Conservation (phyloP, 1,284 basidiomycete species). For the Rhodotorula sp. region DNA sequence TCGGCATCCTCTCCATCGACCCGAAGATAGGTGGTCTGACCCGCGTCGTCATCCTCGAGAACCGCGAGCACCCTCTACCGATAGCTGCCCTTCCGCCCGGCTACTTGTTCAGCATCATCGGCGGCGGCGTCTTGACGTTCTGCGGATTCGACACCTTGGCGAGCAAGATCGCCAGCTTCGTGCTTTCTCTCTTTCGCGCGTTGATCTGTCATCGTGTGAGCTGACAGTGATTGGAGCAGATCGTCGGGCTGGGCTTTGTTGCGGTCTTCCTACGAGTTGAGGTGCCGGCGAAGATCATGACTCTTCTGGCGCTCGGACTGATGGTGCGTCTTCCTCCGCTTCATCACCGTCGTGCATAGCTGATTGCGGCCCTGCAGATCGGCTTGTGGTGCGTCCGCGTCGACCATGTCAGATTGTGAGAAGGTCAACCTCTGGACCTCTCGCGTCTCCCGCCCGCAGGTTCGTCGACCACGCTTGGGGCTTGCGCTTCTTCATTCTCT, state of each 20-base stretch:
- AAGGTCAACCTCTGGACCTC: background rate
- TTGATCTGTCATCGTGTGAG: no score
- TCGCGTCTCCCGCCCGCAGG: background rate
- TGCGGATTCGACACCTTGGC: conserved; percentile 46
- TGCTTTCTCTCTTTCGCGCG: background rate
- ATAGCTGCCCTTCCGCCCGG: conserved; percentile 32
- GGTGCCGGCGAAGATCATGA: conserved; percentile 17
- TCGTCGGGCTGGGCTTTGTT: conserved; percentile 26
- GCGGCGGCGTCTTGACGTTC: conserved; percentile 41
- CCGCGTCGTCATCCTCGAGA: conserved; percentile 8
- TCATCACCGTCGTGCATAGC: no score
- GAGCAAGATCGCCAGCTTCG: conserved; percentile 42
- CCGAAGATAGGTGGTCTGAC: conserved; percentile 28
- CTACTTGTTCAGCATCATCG: conserved; percentile 40
- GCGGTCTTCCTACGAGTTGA: conserved; percentile 22
- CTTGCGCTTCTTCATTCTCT: conserved; percentile 40
- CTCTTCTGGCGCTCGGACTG: conserved; percentile 11
- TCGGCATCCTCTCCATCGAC: conserved; percentile 26
- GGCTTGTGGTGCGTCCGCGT: conserved; percentile 16
- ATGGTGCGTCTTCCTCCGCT: conserved; percentile 16
- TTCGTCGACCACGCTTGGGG: conserved; percentile 37
- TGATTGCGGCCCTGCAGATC: background rate
- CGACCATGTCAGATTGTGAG: background rate
- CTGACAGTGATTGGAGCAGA: background rate
- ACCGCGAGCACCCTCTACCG: conserved; percentile 12